Conservation (phyloP, 192 early-diverging fungal genomes). For the Coemansia sp. region DNA sequence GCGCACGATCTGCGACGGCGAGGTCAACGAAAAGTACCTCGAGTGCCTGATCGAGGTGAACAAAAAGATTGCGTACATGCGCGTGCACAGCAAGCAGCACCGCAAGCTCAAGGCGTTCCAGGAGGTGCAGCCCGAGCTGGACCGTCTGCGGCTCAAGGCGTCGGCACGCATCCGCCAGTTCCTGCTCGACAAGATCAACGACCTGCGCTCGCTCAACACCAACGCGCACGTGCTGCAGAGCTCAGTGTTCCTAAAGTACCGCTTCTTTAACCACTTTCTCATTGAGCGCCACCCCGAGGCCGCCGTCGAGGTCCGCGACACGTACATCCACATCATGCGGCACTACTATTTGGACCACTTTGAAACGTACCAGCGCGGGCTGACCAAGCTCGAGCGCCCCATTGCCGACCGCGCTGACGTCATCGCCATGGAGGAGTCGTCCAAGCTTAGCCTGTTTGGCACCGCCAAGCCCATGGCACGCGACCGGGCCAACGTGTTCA, state of each 20-base stretch:
- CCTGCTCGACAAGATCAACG: slow-evolving; percentile 81
- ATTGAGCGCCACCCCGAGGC: slow-evolving; percentile 85
- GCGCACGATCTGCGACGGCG: slow-evolving; percentile 85
- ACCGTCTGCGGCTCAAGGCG: slow-evolving; percentile 81
- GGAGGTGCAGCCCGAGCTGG: slow-evolving; percentile 90
- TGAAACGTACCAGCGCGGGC: slow-evolving; percentile 77
- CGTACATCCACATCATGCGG: slow-evolving; percentile 79
- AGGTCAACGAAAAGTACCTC: slow-evolving; percentile 90
- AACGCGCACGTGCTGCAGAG: slow-evolving; percentile 94
- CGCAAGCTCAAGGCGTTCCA: slow-evolving; percentile 74
- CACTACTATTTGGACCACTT: slow-evolving; percentile 90
- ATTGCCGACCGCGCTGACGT: slow-evolving; percentile 83
- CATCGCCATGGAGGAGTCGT: slow-evolving; percentile 83
- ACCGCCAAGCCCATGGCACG: slow-evolving; percentile 64
- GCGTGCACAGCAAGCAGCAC: slow-evolving; percentile 67
- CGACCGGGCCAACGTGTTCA: slow-evolving; percentile 82
- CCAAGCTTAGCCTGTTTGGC: slow-evolving; percentile 70
- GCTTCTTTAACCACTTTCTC: slow-evolving; percentile 88
- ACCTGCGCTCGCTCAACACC: slow-evolving; percentile 83
- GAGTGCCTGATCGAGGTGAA: slow-evolving; percentile 81
- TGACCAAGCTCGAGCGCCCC: slow-evolving; percentile 71
- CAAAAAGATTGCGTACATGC: slow-evolving; percentile 82
- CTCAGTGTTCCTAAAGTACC: slow-evolving; percentile 87
- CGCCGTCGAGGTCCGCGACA: slow-evolving; percentile 81
- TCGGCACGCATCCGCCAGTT: slow-evolving; percentile 86